Evolutionary conservation across 2,329 filamentous ascomycete species (phyloP).

Genomic region (Sporothrix sp.): DNA sequence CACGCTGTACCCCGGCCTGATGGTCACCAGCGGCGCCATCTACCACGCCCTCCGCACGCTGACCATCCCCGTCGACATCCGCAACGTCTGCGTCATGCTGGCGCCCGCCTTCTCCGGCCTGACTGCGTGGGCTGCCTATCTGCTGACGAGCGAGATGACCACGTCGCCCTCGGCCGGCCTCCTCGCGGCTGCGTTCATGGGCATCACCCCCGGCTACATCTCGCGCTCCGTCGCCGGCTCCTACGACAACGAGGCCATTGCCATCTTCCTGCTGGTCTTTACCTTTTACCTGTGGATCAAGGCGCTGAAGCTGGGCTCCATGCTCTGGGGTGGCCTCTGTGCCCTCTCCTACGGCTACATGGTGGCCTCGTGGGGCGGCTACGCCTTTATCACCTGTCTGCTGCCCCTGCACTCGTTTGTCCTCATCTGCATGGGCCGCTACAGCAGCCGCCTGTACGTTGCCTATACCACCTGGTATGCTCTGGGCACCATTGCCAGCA

Average conservation of each 20-base stretch:
- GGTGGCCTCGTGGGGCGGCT: slow-evolving; percentile 98
- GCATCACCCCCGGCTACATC: slow-evolving; percentile 94
- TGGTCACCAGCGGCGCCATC: slow-evolving; percentile 97
- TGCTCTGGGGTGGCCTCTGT: slow-evolving; percentile 90
- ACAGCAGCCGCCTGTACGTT: slow-evolving; percentile 88
- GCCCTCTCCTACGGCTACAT: slow-evolving; percentile 99
- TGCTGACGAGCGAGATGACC: slow-evolving; percentile 95
- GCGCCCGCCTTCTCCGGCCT: slow-evolving; percentile 90
- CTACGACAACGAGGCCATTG: slow-evolving; percentile 97
- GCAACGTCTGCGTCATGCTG: slow-evolving; percentile 95
- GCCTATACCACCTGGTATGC: slow-evolving; percentile 98
- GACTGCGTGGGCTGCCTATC: slow-evolving; percentile 85
- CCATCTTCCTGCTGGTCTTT: slow-evolving; percentile 96
- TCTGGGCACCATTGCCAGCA: slow-evolving; percentile 87
- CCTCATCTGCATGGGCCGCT: slow-evolving; percentile 91
- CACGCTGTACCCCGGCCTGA: slow-evolving; percentile 95
- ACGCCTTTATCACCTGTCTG: slow-evolving; percentile 98
- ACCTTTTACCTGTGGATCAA: slow-evolving; percentile 99
- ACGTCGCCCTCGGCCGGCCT: slow-evolving; percentile 91
- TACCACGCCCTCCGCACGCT: slow-evolving; percentile 87
- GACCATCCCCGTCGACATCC: slow-evolving; percentile 89
- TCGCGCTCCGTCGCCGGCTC: slow-evolving; percentile 94
- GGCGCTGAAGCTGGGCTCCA: slow-evolving; percentile 89
- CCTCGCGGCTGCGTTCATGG: slow-evolving; percentile 91
- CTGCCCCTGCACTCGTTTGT: slow-evolving; percentile 91